A percentile compares a stretch with the other conserved stretches of the same genome.
Conservation (phyloP, 2,329 filamentous ascomycete genomes). For the Ophiostoma quercus region DNA sequence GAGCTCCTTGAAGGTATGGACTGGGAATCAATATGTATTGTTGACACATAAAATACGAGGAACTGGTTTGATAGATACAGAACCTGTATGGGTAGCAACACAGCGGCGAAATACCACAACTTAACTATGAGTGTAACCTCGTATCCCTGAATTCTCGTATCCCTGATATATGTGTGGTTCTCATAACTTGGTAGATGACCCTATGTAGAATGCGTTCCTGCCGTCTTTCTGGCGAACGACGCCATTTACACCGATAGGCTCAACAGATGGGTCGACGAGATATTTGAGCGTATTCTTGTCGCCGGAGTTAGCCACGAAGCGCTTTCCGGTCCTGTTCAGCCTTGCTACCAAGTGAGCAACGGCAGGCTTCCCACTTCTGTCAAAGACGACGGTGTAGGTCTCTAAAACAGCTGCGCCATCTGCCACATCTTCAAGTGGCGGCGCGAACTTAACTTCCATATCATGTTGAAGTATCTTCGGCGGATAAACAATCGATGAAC, state of each 20-base stretch:
- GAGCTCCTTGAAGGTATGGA: slow-evolving; percentile 18
- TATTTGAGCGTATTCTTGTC: slow-evolving; percentile 17
- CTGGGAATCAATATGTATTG: slow-evolving; percentile 3
- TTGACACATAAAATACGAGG: not conserved
- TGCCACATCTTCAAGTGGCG: not conserved
- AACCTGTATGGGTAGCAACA: not conserved
- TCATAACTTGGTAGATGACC: slow-evolving; percentile 18
- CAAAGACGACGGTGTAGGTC: slow-evolving; percentile 21
- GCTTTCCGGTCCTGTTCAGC: not conserved
- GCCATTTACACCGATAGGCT: slow-evolving; percentile 19
- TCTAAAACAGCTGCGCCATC: slow-evolving; percentile 18
- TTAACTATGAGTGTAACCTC: not conserved
- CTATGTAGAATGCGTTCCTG: slow-evolving; percentile 20
- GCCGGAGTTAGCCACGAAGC: slow-evolving; percentile 20
- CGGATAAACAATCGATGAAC: slow-evolving; percentile 8
- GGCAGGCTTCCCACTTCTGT: slow-evolving; percentile 4
- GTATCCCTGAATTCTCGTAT: too few species aligned
- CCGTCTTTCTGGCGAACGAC: slow-evolving; percentile 16
- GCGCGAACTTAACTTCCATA: slow-evolving; percentile 6
- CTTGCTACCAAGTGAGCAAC: slow-evolving; percentile 16
- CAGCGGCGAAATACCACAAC: not conserved
- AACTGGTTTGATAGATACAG: not conserved
- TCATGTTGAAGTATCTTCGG: slow-evolving; percentile 18
- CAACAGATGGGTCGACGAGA: slow-evolving; percentile 14
- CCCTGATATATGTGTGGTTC: not conserved